These are phyloP conservation scores for Maudiozyma turicensis DNA, from an alignment of 805 yeast genomes.

Conservation along the genomic window DNA sequence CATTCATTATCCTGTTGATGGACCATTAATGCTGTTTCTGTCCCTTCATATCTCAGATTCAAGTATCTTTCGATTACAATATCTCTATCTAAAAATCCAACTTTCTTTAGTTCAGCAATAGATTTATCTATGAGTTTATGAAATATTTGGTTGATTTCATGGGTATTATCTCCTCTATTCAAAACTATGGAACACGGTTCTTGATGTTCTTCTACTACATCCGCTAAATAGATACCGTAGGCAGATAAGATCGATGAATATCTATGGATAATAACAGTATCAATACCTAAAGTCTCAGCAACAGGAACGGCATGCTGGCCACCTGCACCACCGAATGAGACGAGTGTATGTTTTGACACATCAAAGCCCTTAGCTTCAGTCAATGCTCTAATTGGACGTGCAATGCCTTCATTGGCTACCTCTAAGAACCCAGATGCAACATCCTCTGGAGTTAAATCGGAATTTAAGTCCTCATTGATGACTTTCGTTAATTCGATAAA, in stretches of 20 bases:
- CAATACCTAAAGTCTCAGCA: constrained; percentile 61
- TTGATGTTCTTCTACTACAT: constrained; percentile 72
- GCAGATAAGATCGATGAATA: constrained; percentile 81
- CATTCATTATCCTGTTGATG: constrained; percentile 22
- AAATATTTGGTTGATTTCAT: constrained; percentile 37
- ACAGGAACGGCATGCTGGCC: constrained; percentile 82
- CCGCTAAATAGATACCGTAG: constrained; percentile 81
- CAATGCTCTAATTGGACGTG: constrained; percentile 76
- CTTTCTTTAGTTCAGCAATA: constrained; percentile 32
- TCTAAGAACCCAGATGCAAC: constrained; percentile 74
- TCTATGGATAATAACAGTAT: constrained; percentile 61
- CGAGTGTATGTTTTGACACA: constrained; percentile 56
- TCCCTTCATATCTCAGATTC: constrained; percentile 76
- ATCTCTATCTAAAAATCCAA: constrained; percentile 41
- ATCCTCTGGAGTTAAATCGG: constrained; percentile 44
- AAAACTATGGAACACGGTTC: constrained; percentile 52
- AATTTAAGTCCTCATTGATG: constrained; percentile 41
- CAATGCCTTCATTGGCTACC: constrained; percentile 84
- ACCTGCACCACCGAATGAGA: constrained; percentile 89
- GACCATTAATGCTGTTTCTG: constrained; percentile 84
- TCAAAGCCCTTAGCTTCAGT: constrained; percentile 79
- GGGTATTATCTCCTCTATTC: constrained; percentile 20
- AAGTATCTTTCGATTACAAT: constrained; percentile 54
- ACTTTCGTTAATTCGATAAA: constrained; percentile 44
- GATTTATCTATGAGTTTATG: constrained; percentile 37